These are phyloP conservation scores for Saururus chinensis DNA, from an alignment of 164 flowering plant species.

Conservation along the genomic window DNA sequence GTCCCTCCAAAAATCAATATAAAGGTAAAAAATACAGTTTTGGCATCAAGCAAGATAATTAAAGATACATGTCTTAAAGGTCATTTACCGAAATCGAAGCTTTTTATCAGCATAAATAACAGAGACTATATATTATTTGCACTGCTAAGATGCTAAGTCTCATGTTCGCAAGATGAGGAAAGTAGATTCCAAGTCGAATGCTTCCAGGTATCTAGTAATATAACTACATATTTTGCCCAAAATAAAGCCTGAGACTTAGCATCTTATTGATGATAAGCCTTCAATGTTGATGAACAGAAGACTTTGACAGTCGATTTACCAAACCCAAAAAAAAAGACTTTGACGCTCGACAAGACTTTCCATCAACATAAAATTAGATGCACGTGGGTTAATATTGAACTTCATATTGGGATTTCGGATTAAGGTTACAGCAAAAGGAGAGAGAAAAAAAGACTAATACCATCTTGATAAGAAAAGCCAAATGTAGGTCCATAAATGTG, in stretches of 20 bases:
- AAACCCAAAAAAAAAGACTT: too few species aligned
- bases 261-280: neutral
- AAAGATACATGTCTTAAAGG: neutral
- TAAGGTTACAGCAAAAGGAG: too few species aligned
- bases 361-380: too few species aligned
- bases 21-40: neutral
- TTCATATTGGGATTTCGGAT: too few species aligned
- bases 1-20: neutral
- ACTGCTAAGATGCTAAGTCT: neutral
- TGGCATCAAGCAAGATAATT: neutral
- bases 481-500: too few species aligned
- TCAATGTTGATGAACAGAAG: neutral
- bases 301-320: neutral
- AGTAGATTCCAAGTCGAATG: neutral
- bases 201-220: neutral
- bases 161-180: neutral
- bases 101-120: neutral
- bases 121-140: too few species aligned
- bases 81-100: too few species aligned
- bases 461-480: too few species aligned
- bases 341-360: neutral
- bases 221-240: neutral
- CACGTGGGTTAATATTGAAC: too few species aligned
- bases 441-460: too few species aligned
- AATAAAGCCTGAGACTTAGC: too few species aligned